Evolutionary conservation across 2,329 filamentous ascomycete genomes (phyloP), one percentile per base, ranked within the genome.

Genomic region (Xylariaceae sp.): DNA sequence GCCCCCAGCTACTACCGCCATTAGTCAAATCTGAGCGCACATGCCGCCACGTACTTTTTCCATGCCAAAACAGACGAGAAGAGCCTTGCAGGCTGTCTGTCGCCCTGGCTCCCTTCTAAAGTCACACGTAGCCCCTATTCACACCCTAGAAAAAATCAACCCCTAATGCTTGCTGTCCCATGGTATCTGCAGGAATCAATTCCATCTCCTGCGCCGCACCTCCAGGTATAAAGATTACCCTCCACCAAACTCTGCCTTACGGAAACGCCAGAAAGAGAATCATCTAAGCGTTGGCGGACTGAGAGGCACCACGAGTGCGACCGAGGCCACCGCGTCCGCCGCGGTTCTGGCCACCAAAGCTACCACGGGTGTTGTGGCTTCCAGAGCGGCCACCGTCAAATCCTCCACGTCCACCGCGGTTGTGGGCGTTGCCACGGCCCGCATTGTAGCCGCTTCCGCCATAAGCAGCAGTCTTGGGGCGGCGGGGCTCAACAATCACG

Each of bases 401-500:
- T 45, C 83, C 83, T 66, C 87, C 87, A 70, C 88, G 88, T 62
- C 87, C 71, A 49, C 70, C 86, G 69, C 88, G 84, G 65, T 81
- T 80, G 66, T 83, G 78, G 53, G 74, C 68, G 64, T 82, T 83
- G 55, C 87, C 87, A 62, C 88, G 84, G 65, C 80, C 81, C 63
- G 82, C 74, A 53, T 80, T 80, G 72, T 84, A 85, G 75, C 86
- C 88, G 71, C 84, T 84, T 59, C 88, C 86, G 56, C 87, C 88
- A 65, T 87, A 90, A 57, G 85, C 84, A 64, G 79, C 82, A 51
- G 86, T 79, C 75, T 91, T 90, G 68, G 88, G 85, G 66, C 91
- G 90, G 64, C 94, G 92, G 73, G 93, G 90, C 77, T 97, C 94
- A 58, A 99, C 89, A 63, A 85, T 81, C 68, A 99, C 88, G 70